A percentile compares a stretch with the other conserved stretches of the same genome.
phyloP scores from a whole-genome alignment of 73 alveolate genomes.

The Tetrahymena malaccensis region DNA sequence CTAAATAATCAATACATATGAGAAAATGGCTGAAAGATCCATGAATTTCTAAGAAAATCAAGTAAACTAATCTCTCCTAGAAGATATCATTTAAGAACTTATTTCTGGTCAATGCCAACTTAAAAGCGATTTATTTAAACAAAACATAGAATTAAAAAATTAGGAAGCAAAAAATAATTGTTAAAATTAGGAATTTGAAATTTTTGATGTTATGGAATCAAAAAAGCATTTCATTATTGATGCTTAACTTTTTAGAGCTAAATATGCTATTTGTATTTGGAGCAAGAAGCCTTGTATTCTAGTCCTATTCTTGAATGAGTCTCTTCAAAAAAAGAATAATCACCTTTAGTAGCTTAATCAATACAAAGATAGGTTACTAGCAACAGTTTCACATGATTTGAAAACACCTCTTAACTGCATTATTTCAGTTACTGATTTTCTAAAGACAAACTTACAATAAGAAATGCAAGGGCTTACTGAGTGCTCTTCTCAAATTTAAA shows the following conservation, averaged over 20 bases:
- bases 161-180: not conserved
- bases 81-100: not conserved
- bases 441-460: not conserved
- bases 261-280: not conserved
- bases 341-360: not conserved
- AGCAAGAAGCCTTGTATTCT: not conserved
- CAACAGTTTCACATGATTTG: not conserved
- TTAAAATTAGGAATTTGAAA: not conserved
- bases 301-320: not conserved
- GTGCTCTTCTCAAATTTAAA: not conserved
- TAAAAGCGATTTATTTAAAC: not conserved
- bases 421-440: not conserved
- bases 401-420: constrained; percentile 1
- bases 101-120: not conserved
- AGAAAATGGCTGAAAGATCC: not conserved
- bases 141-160: not conserved
- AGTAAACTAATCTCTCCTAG: not conserved
- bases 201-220: not conserved
- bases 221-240: not conserved
- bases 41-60: not conserved
- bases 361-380: not conserved
- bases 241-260: not conserved
- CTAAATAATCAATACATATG: not conserved
- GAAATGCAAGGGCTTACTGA: not conserved
- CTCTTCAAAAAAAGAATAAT: not conserved